Base-by-base conservation (phyloP, 176 grass and related monocot genomes). In the Triticum timopheevii region DNA sequence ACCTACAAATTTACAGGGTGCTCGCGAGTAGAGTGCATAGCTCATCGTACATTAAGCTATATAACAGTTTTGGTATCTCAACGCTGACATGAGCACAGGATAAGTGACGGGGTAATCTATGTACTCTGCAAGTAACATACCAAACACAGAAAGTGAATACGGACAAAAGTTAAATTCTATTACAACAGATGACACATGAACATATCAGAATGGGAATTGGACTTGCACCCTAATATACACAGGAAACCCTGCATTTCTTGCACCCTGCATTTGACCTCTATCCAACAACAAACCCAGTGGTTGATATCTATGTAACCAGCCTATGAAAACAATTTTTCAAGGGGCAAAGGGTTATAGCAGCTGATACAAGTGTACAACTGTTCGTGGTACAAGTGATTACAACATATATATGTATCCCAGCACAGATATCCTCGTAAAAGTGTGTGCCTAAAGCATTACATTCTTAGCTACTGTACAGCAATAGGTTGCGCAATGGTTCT, bases 381-480 rank as follows among this genome's bases (percentile, higher is more conserved):
- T 80, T 80, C 33, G 61, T 75, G 61, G 4, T 47, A 76, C 20
- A 23, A 49, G 68, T 42, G 68, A 76, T 84, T 80, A 84, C 81
- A 84, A 25, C 61, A 69, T 62, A 49, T 67, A 52, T 61, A 56
- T 16, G 61, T 40, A 86, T 63, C 10, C 34, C 61, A 84, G 87
- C 81, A 65, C 77, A 87, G 68, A 40, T 25, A 10, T 38, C 6
- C 65, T 79, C 8, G 39, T 30, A 52, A 11, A 65, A 77, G 54
- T 77, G 77, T 63, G 47, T 52, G 52, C 82, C 86, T 82, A 85
- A 40, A 40, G 0, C 12, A 54, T 81, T 81, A 70, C 86, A 82
- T 65, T 42, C 54, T 88, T 82, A 65, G 8, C 40, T 82, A 91
- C 90, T 91, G 82, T 86, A 91, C 90, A 88, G 9, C 42, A 22